These are phyloP conservation scores for Lichtheimia ornata DNA, from an alignment of 371 early-diverging fungal genomes.

Conservation along the genomic window DNA sequence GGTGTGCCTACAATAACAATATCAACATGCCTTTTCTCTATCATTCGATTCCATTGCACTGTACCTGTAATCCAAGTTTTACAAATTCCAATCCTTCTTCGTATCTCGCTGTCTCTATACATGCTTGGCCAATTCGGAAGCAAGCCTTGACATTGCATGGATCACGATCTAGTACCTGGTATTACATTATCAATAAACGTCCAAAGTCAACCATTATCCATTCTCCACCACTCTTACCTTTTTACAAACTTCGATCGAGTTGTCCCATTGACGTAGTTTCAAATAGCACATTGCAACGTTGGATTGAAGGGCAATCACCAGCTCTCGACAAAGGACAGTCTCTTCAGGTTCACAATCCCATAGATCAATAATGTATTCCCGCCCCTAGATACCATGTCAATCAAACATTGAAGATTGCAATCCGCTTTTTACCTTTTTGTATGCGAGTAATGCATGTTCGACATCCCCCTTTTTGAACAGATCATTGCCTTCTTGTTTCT, in stretches of 20 bases:
- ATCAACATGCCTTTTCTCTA: too few species aligned
- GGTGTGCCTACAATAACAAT: neutral
- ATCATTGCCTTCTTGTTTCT: slow-evolving; percentile 59
- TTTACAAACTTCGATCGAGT: slow-evolving; percentile 44
- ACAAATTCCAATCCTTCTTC: slow-evolving; percentile 52
- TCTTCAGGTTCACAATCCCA: slow-evolving; percentile 47
- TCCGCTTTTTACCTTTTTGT: slow-evolving; percentile 21
- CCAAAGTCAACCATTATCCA: neutral
- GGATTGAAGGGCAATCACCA: slow-evolving; percentile 34
- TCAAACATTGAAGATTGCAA: too few species aligned
- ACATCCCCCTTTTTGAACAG: slow-evolving; percentile 38
- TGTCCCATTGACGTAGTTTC: slow-evolving; percentile 37
- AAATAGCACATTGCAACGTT: slow-evolving; percentile 49
- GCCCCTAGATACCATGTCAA: slow-evolving; percentile 11
- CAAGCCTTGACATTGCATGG: slow-evolving; percentile 60
- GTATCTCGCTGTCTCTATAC: slow-evolving; percentile 52
- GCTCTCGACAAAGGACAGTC: slow-evolving; percentile 20
- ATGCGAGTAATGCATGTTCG: slow-evolving; percentile 35
- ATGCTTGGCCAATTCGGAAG: slow-evolving; percentile 64
- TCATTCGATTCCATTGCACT: too few species aligned
- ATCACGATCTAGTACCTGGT: slow-evolving; percentile 52
- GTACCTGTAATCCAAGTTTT: slow-evolving; percentile 48
- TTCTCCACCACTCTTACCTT: slow-evolving; percentile 13
- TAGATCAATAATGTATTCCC: slow-evolving; percentile 37
- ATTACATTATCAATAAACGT: neutral